These are phyloP conservation scores for Aurantiochytrium sp. DNA, from an alignment of 108 stramenopile genomes.

Conservation along the genomic window DNA sequence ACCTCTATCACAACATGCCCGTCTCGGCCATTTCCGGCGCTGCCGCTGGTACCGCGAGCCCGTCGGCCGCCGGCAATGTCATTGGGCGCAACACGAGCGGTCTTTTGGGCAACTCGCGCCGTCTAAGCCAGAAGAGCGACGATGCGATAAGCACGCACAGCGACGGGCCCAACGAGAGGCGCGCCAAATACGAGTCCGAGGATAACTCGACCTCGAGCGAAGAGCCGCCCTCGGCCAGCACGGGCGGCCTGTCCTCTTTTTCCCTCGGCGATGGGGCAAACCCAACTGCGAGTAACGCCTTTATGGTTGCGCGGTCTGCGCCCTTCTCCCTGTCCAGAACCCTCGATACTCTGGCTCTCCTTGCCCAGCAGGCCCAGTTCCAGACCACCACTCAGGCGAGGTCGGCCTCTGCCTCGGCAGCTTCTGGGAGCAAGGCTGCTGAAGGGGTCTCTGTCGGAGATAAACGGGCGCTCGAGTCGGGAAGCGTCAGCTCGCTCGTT, in stretches of 20 bases:
- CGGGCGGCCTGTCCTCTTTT: too few species aligned
- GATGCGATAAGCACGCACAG: too few species aligned
- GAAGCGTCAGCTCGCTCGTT: too few species aligned
- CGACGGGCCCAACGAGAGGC: too few species aligned
- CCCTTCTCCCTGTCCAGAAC: background rate
- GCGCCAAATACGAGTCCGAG: background rate
- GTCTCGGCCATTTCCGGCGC: background rate
- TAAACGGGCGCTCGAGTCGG: too few species aligned
- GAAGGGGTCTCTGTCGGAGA: too few species aligned
- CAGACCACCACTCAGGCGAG: background rate
- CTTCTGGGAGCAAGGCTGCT: too few species aligned
- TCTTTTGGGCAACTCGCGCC: background rate
- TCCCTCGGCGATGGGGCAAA: too few species aligned
- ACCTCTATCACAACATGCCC: background rate
- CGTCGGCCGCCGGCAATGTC: background rate
- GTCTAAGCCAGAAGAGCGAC: background rate
- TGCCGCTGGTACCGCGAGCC: background rate
- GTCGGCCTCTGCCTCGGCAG: background rate
- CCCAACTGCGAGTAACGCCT: too few species aligned
- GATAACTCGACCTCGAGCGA: background rate
- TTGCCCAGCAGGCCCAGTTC: background rate
- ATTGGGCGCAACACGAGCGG: background rate
- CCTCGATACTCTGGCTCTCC: slow-evolving; percentile 6
- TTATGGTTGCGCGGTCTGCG: background rate
- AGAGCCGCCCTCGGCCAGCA: background rate